These are phyloP conservation scores for Fraxinus paxiana DNA, from an alignment of 305 asterid genomes.

Conservation along the genomic window DNA sequence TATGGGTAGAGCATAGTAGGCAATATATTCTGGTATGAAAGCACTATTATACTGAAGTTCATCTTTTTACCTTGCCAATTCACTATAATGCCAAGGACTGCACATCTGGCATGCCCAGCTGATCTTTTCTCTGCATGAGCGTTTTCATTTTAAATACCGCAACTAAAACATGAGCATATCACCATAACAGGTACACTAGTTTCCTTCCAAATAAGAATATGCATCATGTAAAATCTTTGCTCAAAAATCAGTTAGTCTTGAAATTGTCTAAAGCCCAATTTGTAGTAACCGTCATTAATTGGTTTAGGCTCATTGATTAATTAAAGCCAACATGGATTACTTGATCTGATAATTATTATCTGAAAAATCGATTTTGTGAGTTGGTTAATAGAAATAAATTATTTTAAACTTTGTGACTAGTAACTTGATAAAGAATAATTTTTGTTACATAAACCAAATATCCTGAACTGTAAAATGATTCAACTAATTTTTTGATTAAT, in stretches of 20 bases:
- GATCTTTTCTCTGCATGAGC: not conserved
- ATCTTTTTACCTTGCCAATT: not conserved
- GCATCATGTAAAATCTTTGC: not conserved
- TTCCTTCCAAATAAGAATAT: not conserved
- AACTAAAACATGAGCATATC: not conserved
- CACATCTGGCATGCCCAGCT: not conserved
- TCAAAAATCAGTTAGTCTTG: not conserved
- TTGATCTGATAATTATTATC: not conserved
- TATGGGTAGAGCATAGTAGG: not conserved
- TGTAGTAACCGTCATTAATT: not conserved
- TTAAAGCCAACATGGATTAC: not conserved
- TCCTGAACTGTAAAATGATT: not conserved
- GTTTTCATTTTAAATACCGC: not conserved
- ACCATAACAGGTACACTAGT: not conserved
- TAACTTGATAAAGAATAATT: not conserved
- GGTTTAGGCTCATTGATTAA: not conserved
- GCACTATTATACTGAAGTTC: not conserved
- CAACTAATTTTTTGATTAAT: not conserved
- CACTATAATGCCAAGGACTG: not conserved
- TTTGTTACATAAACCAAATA: not conserved
- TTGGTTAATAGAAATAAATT: not conserved
- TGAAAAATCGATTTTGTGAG: not conserved
- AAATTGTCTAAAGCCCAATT: not conserved
- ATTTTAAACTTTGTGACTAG: not conserved
- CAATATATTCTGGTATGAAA: not conserved